Evolutionary conservation across 1,139 yeast genomes (phyloP).

Genomic region (Geotrichum fermentans): DNA sequence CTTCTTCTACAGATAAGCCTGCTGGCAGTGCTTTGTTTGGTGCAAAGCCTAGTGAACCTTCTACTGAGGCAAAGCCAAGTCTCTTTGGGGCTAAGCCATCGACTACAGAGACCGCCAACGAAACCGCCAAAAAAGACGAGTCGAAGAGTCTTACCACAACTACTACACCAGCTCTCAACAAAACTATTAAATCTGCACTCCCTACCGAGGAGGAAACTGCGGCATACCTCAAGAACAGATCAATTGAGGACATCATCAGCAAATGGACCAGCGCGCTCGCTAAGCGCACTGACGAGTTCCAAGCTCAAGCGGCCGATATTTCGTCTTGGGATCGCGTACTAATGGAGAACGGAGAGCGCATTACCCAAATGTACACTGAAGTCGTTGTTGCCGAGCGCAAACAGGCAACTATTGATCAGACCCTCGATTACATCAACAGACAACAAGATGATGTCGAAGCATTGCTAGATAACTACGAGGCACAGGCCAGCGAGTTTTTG

Average conservation of each 20-base stretch:
- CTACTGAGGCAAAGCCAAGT: slow-evolving; percentile 20
- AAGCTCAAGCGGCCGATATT: slow-evolving; percentile 68
- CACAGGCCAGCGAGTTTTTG: slow-evolving; percentile 59
- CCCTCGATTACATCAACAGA: slow-evolving; percentile 74
- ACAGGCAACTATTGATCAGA: slow-evolving; percentile 82
- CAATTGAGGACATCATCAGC: slow-evolving; percentile 84
- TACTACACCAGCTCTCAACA: slow-evolving; percentile 41
- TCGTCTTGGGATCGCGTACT: slow-evolving; percentile 81
- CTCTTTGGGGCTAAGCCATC: slow-evolving; percentile 15
- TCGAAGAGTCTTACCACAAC: slow-evolving; percentile 6
- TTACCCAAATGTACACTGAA: slow-evolving; percentile 70
- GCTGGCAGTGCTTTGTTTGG: slow-evolving; percentile 20
- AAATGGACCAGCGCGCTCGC: slow-evolving; percentile 90
- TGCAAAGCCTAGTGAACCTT: slow-evolving; percentile 22
- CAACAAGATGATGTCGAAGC: slow-evolving; percentile 90
- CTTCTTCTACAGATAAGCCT: slow-evolving; percentile 13
- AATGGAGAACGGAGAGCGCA: slow-evolving; percentile 81
- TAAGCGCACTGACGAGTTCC: slow-evolving; percentile 67
- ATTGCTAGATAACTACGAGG: slow-evolving; percentile 77
- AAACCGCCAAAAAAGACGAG: slow-evolving; percentile 12
- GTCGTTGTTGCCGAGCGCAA: slow-evolving; percentile 79
- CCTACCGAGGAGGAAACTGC: slow-evolving; percentile 42
- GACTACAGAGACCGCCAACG: slow-evolving; percentile 9
- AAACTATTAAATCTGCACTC: slow-evolving; percentile 43
- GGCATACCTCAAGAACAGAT: slow-evolving; percentile 79